Evolutionary conservation across 176 grass and related monocot genomes (phyloP), one percentile per base, ranked within the genome.

Genomic region (Dendrocalamus sinicus): DNA sequence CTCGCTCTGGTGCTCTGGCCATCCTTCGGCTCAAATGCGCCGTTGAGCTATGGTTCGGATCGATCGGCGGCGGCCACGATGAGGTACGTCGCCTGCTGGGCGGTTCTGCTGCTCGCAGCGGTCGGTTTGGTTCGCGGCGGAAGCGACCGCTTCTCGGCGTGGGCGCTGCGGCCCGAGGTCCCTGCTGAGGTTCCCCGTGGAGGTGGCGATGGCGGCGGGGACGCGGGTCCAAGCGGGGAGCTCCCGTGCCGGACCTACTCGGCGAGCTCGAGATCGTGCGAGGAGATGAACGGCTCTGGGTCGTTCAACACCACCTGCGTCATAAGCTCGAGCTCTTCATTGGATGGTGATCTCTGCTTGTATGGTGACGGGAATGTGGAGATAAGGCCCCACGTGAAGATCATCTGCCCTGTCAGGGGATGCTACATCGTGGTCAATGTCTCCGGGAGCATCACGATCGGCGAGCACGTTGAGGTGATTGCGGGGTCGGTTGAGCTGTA

Each of bases 251-350:
- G 45, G 62, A 24, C 8, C 10, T 59, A 87, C 57, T 47, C 89
- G 9, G 78, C 69, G 17, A 88, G 58, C 83, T 85, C 96, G n/a
- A 86, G 45, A 23, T 90, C 96, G 46, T 96, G 96, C 80, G 57
- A 86, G 50, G 90, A 92, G 53, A n/a, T 99, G 40, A 92, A 95
- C 4, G 96, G 96, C 5, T 65, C 91, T 23, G 96, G 96, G 7
- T 92, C 96, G 32, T 88, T 99, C 44, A 84, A 92, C 86, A 80
- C 81, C 3, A 81, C 88, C 63, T 99, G 96, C 71, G 76, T 92
- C 54, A 85, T 99, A 40, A 79, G 81, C 64, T 83, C 96, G 17
- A 90, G 82, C 86, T 63, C 91, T 52, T 40, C 84, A 10, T 68
- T 96, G n/a, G 62, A 84, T 1, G 81, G 80, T 13, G 67, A 92